Base-by-base conservation (phyloP, 805 yeast species). In the Spathaspora hagerdaliae region DNA sequence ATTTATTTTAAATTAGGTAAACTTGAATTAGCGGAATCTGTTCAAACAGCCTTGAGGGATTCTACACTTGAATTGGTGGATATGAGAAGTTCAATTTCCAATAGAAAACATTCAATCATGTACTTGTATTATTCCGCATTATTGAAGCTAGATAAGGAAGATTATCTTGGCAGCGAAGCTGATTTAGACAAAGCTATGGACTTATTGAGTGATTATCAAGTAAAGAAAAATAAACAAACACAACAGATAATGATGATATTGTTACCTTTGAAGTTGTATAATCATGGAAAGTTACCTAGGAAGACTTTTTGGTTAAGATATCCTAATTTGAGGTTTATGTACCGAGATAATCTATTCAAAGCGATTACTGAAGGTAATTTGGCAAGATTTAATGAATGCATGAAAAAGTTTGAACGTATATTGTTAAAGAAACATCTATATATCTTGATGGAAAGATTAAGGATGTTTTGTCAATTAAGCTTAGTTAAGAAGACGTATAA, bases 111-210 rank as follows among this genome's bases (percentile, higher is more conserved):
- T 42, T 71, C 79, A 3, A 78, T 83, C 34, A 74, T 79, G 1
- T 87, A 80, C 60, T 66, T 81, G 41, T 90, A 85, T 64, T 87
- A 82, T 63, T 74, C 81, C 57, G 88, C 91, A 2, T 71, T 83
- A 11, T 70, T 86, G 43, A 74, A 81, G 41, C 77, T 85, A 36
- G 83, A 85, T 54, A 85, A 83, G 45, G 79, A 79, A 26, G 82
- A 85, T 46, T 80, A 78, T 51, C 62, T 47, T 2, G 63, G 64
- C 11, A 83, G 85, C 3, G 77, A 75, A 46, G 61, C 61, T 11
- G 75, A 79, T 54, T 71, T 88, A 39, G 62, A 70, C 10, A 57
- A 65, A 36, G 90, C 94, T 0, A 63, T 78, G 48, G 51, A 52
- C 9, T 51, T 69, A 32, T 56, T 59, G 43, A 47, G 47, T 12